These are phyloP conservation scores for Trametes meyenii DNA, from an alignment of 768 basidiomycete genomes.

Conservation along the genomic window DNA sequence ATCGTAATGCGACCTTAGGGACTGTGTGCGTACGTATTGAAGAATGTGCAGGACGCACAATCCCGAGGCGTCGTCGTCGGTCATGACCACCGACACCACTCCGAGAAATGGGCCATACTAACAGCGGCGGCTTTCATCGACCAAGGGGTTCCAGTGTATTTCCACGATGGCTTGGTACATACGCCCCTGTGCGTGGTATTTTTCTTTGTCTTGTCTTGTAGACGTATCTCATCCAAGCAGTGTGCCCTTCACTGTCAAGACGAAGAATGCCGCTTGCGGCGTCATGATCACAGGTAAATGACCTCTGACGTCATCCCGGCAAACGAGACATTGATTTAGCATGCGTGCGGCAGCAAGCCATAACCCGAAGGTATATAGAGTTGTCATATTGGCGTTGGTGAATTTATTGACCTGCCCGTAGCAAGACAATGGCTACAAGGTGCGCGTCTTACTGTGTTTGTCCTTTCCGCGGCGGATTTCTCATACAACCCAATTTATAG, in stretches of 20 bases:
- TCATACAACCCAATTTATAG: conserved; percentile 37
- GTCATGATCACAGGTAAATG: conserved; percentile 85
- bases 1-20: conserved; percentile 48
- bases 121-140: conserved; percentile 72
- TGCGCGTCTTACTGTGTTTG: conserved; percentile 26
- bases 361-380: conserved; percentile 74
- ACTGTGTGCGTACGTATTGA: conserved; percentile 69
- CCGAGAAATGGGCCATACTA: conserved; percentile 73
- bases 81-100: conserved; percentile 85
- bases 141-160: conserved; percentile 67
- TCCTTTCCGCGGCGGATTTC: not conserved
- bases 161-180: conserved; percentile 71
- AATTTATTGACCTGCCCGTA: conserved; percentile 30
- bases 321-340: not conserved
- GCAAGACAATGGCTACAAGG: conserved; percentile 92
- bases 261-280: conserved; percentile 71
- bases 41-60: conserved; percentile 53
- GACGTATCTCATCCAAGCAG: conserved; percentile 38
- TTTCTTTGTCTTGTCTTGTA: not conserved
- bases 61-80: conserved; percentile 78
- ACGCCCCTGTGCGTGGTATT: conserved; percentile 63
- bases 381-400: not conserved
- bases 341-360: conserved; percentile 61
- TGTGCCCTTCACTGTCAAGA: conserved; percentile 78
- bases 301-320: not conserved